Evolutionary conservation across 2,329 filamentous ascomycete species (phyloP).

Genomic region (Cercospora brassicicola): DNA sequence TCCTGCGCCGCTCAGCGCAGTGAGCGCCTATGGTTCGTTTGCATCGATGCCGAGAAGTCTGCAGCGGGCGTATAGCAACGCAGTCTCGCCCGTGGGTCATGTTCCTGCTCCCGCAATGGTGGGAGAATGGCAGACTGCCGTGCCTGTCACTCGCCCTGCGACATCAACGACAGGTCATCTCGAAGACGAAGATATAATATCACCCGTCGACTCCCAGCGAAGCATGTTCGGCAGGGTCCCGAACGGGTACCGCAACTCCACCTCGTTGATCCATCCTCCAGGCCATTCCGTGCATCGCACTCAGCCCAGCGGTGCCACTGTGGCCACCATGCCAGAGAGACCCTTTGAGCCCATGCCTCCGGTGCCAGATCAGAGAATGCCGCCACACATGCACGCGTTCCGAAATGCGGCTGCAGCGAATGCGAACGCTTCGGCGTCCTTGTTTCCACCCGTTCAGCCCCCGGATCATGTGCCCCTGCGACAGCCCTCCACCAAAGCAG

Average conservation of each 20-base stretch:
- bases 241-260: conserved; percentile 30
- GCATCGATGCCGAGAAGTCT: conserved; percentile 32
- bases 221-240: conserved; percentile 12
- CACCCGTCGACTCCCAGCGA: conserved; percentile 15
- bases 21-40: conserved; percentile 22
- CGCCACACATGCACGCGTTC: conserved; percentile 38
- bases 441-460: conserved; percentile 33
- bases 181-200: conserved; percentile 29
- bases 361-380: conserved; percentile 24
- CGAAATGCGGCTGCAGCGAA: conserved; percentile 30
- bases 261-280: conserved; percentile 30
- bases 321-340: conserved; percentile 13
- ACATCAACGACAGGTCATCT: conserved; percentile 21
- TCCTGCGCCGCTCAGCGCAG: conserved; percentile 11
- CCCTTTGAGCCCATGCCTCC: conserved; percentile 10
- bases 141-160: conserved; percentile 22
- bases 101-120: conserved; percentile 28
- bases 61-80: conserved; percentile 38
- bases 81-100: conserved; percentile 26
- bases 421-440: conserved; percentile 27
- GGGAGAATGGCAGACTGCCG: conserved; percentile 34
- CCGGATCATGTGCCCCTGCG: conserved; percentile 34
- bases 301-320: conserved; percentile 21
- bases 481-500: conserved; percentile 24
- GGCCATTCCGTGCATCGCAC: conserved; percentile 26